phyloP scores from a whole-genome alignment of 768 basidiomycete genomes.

The Suillus paluster region DNA sequence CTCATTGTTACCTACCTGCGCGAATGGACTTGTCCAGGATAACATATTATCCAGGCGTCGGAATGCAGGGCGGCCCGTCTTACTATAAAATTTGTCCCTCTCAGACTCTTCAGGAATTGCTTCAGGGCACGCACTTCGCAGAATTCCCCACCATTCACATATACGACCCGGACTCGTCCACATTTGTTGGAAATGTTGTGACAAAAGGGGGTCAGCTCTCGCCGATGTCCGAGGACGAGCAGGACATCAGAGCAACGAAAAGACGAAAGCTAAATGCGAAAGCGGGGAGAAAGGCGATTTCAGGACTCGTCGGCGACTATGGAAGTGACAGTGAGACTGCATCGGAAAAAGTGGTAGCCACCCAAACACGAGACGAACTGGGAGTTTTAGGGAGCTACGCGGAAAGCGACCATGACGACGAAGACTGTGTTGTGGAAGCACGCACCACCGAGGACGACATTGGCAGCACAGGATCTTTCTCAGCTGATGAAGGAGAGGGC shows the following conservation, averaged over 20 bases:
- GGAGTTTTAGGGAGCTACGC: slow-evolving; percentile 29
- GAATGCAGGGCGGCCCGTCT: slow-evolving; percentile 6
- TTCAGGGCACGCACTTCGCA: slow-evolving; percentile 70
- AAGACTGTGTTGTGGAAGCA: slow-evolving; percentile 3
- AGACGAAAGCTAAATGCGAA: slow-evolving; percentile 57
- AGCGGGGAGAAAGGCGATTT: slow-evolving; percentile 59
- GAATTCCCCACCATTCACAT: slow-evolving; percentile 88
- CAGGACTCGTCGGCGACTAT: slow-evolving; percentile 62
- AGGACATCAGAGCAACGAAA: slow-evolving; percentile 47
- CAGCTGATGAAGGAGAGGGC: slow-evolving; percentile 21
- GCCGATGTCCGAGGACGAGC: slow-evolving; percentile 14
- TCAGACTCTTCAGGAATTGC: slow-evolving; percentile 47
- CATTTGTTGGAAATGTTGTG: slow-evolving; percentile 63
- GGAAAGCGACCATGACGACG: slow-evolving; percentile 22
- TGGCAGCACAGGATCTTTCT: not conserved
- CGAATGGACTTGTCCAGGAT: slow-evolving; percentile 28
- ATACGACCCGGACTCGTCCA: slow-evolving; percentile 56
- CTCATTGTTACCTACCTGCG: slow-evolving; percentile 66
- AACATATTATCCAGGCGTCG: slow-evolving; percentile 9
- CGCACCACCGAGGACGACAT: slow-evolving; percentile 3
- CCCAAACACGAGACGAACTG: slow-evolving; percentile 17
- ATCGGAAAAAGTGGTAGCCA: slow-evolving; percentile 18
- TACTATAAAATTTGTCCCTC: slow-evolving; percentile 64
- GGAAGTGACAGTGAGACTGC: slow-evolving; percentile 53
- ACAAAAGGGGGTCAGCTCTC: slow-evolving; percentile 51